These are phyloP conservation scores for Planoprotostelium fungivorum DNA, from an alignment of 78 protist species.

Conservation along the genomic window DNA sequence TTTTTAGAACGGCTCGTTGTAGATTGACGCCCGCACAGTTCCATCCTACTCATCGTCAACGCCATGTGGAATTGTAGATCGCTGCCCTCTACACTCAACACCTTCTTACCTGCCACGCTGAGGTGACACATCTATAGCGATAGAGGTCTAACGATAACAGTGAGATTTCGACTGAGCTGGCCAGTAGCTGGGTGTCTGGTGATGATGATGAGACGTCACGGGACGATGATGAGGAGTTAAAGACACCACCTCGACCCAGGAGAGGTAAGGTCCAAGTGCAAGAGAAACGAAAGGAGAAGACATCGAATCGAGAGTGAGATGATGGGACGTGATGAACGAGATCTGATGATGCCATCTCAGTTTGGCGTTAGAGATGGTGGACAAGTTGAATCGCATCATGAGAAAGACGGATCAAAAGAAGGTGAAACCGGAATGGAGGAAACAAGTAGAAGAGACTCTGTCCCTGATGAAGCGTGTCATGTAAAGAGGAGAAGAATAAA, in stretches of 20 bases:
- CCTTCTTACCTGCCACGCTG: neutral
- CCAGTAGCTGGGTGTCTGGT: neutral
- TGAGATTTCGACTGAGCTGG: neutral
- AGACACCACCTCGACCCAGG: neutral
- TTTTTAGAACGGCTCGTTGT: no score
- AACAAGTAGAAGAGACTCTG: neutral
- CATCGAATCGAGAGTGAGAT: neutral
- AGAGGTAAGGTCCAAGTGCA: neutral
- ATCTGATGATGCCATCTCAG: neutral
- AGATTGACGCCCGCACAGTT: neutral
- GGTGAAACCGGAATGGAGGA: neutral
- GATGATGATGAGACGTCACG: neutral
- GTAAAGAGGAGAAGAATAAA: no score
- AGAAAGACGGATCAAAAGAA: neutral
- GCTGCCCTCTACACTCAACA: neutral
- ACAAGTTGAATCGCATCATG: neutral
- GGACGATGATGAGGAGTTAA: neutral
- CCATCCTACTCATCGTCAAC: neutral
- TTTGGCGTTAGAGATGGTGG: neutral
- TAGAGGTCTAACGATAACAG: neutral
- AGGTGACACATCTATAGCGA: neutral
- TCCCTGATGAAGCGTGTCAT: no score
- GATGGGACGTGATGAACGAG: no score
- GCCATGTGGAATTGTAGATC: neutral
- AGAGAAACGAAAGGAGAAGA: neutral